Evolutionary conservation across 2,329 filamentous ascomycete genomes (phyloP).

Genomic region (Leptographium galeiforme): DNA sequence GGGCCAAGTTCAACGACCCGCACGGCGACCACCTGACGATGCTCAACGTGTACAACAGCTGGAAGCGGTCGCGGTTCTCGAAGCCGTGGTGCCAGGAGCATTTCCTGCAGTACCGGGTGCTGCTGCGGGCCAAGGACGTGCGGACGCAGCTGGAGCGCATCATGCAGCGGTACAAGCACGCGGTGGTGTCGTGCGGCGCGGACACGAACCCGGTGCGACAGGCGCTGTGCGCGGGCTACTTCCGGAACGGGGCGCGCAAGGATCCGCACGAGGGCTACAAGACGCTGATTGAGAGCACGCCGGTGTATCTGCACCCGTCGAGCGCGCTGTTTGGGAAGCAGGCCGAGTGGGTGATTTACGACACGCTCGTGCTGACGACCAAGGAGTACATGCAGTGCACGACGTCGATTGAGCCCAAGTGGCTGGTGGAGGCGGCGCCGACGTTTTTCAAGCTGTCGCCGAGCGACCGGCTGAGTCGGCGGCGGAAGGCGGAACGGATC

Average conservation of each 20-base stretch:
- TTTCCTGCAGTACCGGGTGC: conserved; percentile 84
- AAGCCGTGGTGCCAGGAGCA: conserved; percentile 96
- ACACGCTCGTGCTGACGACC: conserved; percentile 79
- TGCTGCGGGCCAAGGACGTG: conserved; percentile 83
- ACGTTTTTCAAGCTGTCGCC: conserved; percentile 97
- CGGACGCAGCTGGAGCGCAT: conserved; percentile 85
- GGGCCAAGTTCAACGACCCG: conserved; percentile 92
- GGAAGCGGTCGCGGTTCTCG: conserved; percentile 73
- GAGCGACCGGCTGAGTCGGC: conserved; percentile 73
- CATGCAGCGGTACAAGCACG: conserved; percentile 81
- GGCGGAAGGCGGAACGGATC: conserved; percentile 88
- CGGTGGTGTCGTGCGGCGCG: conserved; percentile 70
- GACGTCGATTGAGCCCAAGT: conserved; percentile 85
- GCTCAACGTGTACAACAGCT: conserved; percentile 94
- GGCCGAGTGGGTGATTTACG: conserved; percentile 91
- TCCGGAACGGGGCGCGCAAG: conserved; percentile 87
- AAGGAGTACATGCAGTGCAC: conserved; percentile 98
- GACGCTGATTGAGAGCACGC: conserved; percentile 88
- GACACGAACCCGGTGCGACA: conserved; percentile 79
- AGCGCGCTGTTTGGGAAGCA: conserved; percentile 91
- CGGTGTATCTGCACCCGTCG: conserved; percentile 86
- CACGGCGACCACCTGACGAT: conserved; percentile 89
- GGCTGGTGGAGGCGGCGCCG: conserved; percentile 89
- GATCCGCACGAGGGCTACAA: conserved; percentile 96
- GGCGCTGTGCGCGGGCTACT: conserved; percentile 85